Evolutionary conservation across 805 yeast species (phyloP).

Genomic region (Ogataea sp.): DNA sequence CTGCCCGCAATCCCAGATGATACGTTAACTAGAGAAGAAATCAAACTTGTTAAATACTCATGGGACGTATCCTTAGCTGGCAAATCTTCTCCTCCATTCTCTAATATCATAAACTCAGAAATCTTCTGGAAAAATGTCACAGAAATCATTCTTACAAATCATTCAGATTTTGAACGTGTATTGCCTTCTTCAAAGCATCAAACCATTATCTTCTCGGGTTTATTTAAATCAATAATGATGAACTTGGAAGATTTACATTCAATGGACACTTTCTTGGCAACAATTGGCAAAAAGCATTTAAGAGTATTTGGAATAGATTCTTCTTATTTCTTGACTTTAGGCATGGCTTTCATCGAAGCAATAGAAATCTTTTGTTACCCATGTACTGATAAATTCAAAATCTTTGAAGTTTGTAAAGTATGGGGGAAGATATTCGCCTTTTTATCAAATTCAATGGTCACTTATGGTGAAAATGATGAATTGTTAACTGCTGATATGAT

Average conservation of each 20-base stretch:
- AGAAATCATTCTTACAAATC: slow-evolving; percentile 47
- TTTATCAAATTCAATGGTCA: slow-evolving; percentile 21
- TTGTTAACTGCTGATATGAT: neutral
- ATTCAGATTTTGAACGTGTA: slow-evolving; percentile 41
- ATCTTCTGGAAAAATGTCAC: slow-evolving; percentile 64
- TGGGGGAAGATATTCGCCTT: slow-evolving; percentile 24
- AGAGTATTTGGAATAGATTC: slow-evolving; percentile 59
- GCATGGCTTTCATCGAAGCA: slow-evolving; percentile 51
- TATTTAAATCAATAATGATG: slow-evolving; percentile 49
- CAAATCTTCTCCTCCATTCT: slow-evolving; percentile 5
- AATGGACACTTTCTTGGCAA: slow-evolving; percentile 44
- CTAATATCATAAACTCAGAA: slow-evolving; percentile 36
- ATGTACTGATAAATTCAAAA: slow-evolving; percentile 3
- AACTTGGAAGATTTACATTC: slow-evolving; percentile 46
- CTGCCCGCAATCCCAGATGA: neutral
- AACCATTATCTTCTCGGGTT: slow-evolving; percentile 64
- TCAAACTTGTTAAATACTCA: slow-evolving; percentile 6
- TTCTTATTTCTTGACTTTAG: slow-evolving; percentile 54
- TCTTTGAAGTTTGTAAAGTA: slow-evolving; percentile 3
- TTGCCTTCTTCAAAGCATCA: slow-evolving; percentile 66
- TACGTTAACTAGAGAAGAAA: slow-evolving; percentile 8
- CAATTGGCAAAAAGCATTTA: slow-evolving; percentile 60
- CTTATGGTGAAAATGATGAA: slow-evolving; percentile 13
- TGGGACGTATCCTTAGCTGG: slow-evolving; percentile 4
- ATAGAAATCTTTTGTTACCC: slow-evolving; percentile 40